Base-by-base conservation (phyloP, 352 stramenopile species). In the Phytophthora citricola region DNA sequence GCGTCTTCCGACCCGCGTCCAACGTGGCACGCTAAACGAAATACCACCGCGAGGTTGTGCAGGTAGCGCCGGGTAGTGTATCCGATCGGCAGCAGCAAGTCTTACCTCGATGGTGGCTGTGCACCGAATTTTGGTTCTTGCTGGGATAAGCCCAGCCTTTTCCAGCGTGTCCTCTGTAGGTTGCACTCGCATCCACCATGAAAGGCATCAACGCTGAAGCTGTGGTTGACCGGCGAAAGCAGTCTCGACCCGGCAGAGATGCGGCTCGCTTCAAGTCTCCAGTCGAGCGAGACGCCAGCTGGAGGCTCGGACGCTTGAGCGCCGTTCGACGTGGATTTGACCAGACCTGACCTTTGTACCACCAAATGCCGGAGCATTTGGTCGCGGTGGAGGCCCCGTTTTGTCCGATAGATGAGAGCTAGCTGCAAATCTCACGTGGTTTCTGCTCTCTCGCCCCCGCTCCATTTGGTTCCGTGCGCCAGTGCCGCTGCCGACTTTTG, bases 401-500 rank as follows among this genome's bases (percentile, higher is more conserved):
- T 43, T 66, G 58, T 40, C 15, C 60, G 38, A 57, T 63, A 58
- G 50, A 65, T 63, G 63, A 45, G 59, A 70, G 40, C 54, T 31
- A n/a, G 49, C 12, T 66, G 54, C 66, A 73, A 73, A 73, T 73
- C 66, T 61, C 66, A 22, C 60, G 66, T 73, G 59, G 66, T 69
- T 52, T 69, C 52, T 65, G 47, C 56, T 65, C 64, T 73, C 52
- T 67, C 58, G 34, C 27, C 22, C 61, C 44, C 63, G 46, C 66
- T 73, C 66, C 59, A 69, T 73, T 69, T 73, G 66, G 58, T 61
- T n/a, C 53, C 53, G 66, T 73, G 34, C 66, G 53, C 47, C 60
- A 70, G 66, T 54, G 45, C 44, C 41, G 11, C 15, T 12, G 48
- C 45, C 17, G 47, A 55, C 51, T 43, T 39, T 57, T 67, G 49